Conservation (phyloP, 176 grass and related monocot species). For the Oryza meyeriana region DNA sequence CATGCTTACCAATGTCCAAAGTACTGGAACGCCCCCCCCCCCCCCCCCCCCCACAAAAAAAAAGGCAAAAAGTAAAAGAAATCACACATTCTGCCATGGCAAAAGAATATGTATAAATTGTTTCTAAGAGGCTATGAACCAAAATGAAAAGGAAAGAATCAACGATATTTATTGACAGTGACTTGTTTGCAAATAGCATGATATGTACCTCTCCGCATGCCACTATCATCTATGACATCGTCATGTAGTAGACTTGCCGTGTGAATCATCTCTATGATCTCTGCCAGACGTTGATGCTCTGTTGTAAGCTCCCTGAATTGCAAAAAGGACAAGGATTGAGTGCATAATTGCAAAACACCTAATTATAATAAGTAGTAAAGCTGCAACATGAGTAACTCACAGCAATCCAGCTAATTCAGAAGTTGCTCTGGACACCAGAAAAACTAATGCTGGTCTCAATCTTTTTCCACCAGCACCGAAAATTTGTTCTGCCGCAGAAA, state of each 20-base stretch:
- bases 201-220: conserved; percentile 74
- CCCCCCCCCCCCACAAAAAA: neutral
- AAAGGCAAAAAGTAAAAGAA: neutral
- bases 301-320: conserved; percentile 72
- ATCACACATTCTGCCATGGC: neutral
- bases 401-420: conserved; percentile 63
- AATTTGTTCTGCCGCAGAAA: conserved; percentile 88
- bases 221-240: conserved; percentile 96
- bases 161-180: neutral
- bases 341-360: neutral
- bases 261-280: conserved; percentile 99
- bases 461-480: conserved; percentile 97
- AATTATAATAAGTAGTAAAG: neutral
- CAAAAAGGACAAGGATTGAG: conserved; percentile 13
- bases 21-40: neutral
- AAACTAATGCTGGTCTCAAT: conserved; percentile 90
- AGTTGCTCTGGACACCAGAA: conserved; percentile 93
- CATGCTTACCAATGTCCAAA: neutral
- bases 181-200: conserved; percentile 9
- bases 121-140: conserved; percentile 15
- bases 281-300: conserved; percentile 79
- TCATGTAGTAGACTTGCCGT: conserved; percentile 99
- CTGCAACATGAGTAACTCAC: conserved; percentile 46
- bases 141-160: neutral
- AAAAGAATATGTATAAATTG: neutral